These are phyloP conservation scores for Pseudogymnoascus sp. DNA, from an alignment of 2,329 filamentous ascomycete genomes.

Conservation along the genomic window DNA sequence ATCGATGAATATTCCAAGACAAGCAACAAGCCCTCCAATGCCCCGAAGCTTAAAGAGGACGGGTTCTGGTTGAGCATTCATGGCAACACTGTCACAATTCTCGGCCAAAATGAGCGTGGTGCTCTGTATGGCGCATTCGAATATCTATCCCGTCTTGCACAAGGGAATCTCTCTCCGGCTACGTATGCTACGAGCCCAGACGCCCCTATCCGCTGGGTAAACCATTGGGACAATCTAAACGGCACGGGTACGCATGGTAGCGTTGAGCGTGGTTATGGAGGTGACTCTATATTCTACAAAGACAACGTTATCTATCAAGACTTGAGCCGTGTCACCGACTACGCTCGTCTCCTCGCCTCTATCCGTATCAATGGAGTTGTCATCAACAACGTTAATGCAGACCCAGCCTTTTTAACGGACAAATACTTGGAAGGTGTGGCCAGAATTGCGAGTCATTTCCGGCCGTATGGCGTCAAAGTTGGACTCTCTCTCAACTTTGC, in stretches of 20 bases:
- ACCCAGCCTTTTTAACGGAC: constrained; percentile 46
- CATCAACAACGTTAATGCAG: constrained; percentile 67
- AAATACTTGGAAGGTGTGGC: constrained; percentile 53
- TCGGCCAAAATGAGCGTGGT: constrained; percentile 59
- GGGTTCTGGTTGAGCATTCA: constrained; percentile 53
- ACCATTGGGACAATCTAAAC: constrained; percentile 67
- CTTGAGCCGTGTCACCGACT: constrained; percentile 51
- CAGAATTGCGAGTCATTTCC: constrained; percentile 55
- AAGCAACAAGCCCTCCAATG: constrained; percentile 25
- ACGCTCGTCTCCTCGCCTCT: constrained; percentile 59
- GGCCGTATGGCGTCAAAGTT: constrained; percentile 58
- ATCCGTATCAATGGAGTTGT: constrained; percentile 58
- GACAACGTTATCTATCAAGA: constrained; percentile 49
- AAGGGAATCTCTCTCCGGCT: constrained; percentile 44
- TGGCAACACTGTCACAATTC: constrained; percentile 43
- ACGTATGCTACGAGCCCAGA: constrained; percentile 46
- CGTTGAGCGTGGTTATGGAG: constrained; percentile 62
- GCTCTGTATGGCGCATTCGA: constrained; percentile 63
- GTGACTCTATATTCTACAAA: constrained; percentile 60
- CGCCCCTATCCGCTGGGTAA: constrained; percentile 59
- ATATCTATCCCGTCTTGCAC: constrained; percentile 57
- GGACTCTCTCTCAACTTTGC: constrained; percentile 63
- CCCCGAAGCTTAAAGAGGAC: constrained; percentile 38
- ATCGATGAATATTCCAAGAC: constrained; percentile 34
- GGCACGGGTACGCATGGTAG: constrained; percentile 34